Conservation (phyloP, 176 grass and related monocot genomes). For the Eremochloa ophiuroides region DNA sequence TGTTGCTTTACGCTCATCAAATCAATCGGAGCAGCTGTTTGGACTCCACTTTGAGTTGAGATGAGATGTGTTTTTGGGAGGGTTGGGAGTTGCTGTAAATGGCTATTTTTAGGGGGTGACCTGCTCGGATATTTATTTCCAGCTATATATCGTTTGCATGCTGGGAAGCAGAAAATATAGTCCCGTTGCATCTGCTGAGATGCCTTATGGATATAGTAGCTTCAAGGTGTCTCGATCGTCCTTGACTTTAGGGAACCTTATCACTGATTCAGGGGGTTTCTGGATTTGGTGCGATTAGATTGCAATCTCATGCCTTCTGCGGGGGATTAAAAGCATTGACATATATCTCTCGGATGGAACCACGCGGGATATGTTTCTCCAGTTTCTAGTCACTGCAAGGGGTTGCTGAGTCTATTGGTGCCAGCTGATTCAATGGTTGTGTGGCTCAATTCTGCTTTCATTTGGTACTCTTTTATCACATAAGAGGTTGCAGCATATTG, state of each 20-base stretch:
- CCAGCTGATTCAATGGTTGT: neutral
- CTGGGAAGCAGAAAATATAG: neutral
- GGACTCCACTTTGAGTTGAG: constrained; percentile 2
- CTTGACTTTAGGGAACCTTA: neutral
- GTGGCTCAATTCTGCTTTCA: neutral
- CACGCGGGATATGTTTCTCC: neutral
- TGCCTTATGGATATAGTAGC: neutral
- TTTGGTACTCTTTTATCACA: neutral
- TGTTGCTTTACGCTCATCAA: neutral
- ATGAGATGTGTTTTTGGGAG: neutral
- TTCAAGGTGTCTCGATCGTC: neutral
- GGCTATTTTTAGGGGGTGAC: constrained; percentile 20
- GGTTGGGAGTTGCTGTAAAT: neutral
- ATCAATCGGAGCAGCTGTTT: neutral
- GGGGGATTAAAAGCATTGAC: neutral
- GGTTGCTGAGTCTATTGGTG: neutral
- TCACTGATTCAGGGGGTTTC: neutral
- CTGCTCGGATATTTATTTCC: neutral
- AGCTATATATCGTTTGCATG: neutral
- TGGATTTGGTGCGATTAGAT: neutral
- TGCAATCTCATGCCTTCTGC: neutral
- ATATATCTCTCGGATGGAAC: neutral
- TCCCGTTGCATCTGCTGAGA: neutral
- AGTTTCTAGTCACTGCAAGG: neutral
- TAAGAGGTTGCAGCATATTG: neutral